A percentile compares a stretch with the other conserved stretches of the same genome.
Evolutionary conservation across 495 filamentous ascomycete species (phyloP).

Genomic region (Neurospora sp.): DNA sequence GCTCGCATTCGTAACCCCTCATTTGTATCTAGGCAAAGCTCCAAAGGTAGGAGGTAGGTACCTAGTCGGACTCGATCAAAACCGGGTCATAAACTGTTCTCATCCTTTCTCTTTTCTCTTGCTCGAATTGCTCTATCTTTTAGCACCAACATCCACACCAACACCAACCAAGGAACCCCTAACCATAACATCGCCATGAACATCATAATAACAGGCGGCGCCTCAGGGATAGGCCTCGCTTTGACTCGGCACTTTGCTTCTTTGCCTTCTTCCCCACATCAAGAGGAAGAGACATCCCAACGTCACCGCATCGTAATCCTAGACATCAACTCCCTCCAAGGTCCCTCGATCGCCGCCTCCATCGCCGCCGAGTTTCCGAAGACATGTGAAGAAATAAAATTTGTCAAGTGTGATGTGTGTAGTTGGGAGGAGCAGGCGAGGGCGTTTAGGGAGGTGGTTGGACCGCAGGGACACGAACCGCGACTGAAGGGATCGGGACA

Average conservation of each 20-base stretch:
- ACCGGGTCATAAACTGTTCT: background rate
- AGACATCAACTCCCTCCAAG: slow-evolving; percentile 35
- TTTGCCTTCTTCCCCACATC: slow-evolving; percentile 27
- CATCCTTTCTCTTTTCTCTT: background rate
- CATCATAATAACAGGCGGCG: slow-evolving; percentile 36
- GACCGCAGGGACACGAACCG: no score
- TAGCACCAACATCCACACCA: background rate
- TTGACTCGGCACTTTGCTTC: slow-evolving; percentile 40
- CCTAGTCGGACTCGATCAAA: background rate
- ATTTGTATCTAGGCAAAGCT: background rate
- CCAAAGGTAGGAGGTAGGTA: background rate
- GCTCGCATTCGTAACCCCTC: background rate
- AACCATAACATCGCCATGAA: background rate
- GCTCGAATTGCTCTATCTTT: background rate
- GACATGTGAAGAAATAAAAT: background rate
- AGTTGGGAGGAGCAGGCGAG: slow-evolving; percentile 40
- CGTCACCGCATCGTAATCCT: slow-evolving; percentile 37
- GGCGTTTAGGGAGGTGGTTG: slow-evolving; percentile 31
- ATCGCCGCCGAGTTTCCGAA: slow-evolving; percentile 28
- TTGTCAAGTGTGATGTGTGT: slow-evolving; percentile 36
- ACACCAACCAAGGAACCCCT: background rate
- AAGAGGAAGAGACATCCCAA: background rate
- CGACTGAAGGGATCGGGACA: no score
- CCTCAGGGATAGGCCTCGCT: slow-evolving; percentile 44
- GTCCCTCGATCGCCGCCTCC: slow-evolving; percentile 18